Percentiles rank a stretch among this genome's conserved stretches.
Evolutionary conservation across 2,329 filamentous ascomycete species (phyloP).

Genomic region (Phaeosphaeria sp.): DNA sequence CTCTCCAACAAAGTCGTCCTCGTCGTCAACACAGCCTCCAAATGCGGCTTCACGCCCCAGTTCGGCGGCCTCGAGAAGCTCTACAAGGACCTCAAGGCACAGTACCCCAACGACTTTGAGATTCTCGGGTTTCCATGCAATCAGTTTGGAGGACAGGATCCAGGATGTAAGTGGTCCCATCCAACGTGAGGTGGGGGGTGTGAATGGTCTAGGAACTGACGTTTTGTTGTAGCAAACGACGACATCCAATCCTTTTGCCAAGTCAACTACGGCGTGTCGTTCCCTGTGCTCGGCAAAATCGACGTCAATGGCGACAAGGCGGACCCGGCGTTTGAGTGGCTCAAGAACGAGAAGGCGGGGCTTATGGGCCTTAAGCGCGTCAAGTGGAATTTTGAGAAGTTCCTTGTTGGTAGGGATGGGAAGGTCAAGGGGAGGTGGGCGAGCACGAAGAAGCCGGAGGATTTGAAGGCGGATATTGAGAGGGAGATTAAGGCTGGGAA

Average conservation of each 20-base stretch:
- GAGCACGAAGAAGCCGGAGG: constrained; percentile 84
- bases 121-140: constrained; percentile 98
- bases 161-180: constrained; percentile 66
- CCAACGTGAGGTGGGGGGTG: too few species aligned
- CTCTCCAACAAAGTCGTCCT: constrained; percentile 94
- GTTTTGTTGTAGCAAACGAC: constrained; percentile 49
- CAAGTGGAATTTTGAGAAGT: constrained; percentile 99
- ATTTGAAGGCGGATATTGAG: constrained; percentile 75
- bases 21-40: constrained; percentile 96
- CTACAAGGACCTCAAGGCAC: constrained; percentile 76
- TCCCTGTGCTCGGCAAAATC: constrained; percentile 89
- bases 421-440: constrained; percentile 87
- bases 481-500: constrained; percentile 65
- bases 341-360: constrained; percentile 76
- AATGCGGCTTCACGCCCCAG: constrained; percentile 98
- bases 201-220: too few species aligned
- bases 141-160: constrained; percentile 93
- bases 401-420: constrained; percentile 84
- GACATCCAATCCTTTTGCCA: constrained; percentile 78
- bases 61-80: constrained; percentile 89
- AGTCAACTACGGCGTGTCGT: constrained; percentile 91
- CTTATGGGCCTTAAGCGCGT: constrained; percentile 86
- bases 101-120: constrained; percentile 77
- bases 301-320: constrained; percentile 86
- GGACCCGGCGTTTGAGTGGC: constrained; percentile 78